Evolutionary conservation across 225 moss, liverwort and hornwort species (phyloP).

Genomic region (Sphagnum contortum): DNA sequence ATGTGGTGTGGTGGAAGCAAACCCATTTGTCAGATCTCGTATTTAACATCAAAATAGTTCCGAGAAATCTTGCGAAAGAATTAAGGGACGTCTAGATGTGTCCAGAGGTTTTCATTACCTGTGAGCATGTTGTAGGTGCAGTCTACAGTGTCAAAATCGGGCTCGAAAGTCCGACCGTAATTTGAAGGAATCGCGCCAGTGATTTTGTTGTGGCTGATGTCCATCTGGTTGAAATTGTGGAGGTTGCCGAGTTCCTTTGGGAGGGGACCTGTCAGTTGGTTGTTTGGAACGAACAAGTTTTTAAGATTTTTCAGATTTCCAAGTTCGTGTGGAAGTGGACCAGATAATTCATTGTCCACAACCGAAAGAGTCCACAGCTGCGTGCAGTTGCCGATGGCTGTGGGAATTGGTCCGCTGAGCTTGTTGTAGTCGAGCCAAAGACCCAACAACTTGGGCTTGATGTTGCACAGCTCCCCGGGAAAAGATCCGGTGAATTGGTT

Average conservation of each 20-base stretch:
- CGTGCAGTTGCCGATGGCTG: slow-evolving; percentile 13
- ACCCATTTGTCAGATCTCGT: too few species aligned
- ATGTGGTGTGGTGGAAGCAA: too few species aligned
- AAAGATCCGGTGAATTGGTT: slow-evolving; percentile 16
- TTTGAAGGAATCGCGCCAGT: background rate
- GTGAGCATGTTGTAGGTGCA: slow-evolving; percentile 22
- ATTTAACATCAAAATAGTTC: too few species aligned
- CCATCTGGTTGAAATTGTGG: background rate
- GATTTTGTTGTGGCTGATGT: background rate
- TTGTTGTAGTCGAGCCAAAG: slow-evolving; percentile 11
- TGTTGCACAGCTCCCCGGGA: slow-evolving; percentile 17
- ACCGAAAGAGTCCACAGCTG: slow-evolving; percentile 5
- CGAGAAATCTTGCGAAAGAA: too few species aligned
- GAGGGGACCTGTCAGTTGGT: slow-evolving; percentile 1
- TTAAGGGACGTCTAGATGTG: too few species aligned
- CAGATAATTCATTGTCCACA: background rate
- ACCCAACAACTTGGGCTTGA: background rate
- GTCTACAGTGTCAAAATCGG: slow-evolving; percentile 8
- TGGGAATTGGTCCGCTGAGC: slow-evolving; percentile 9
- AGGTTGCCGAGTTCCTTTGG: background rate
- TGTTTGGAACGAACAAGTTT: background rate
- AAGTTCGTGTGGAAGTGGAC: background rate
- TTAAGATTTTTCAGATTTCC: background rate
- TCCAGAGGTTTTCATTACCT: too few species aligned
- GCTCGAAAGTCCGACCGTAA: slow-evolving; percentile 4